Conservation (phyloP, 106 monocot genomes). For the Acorus calamus region DNA sequence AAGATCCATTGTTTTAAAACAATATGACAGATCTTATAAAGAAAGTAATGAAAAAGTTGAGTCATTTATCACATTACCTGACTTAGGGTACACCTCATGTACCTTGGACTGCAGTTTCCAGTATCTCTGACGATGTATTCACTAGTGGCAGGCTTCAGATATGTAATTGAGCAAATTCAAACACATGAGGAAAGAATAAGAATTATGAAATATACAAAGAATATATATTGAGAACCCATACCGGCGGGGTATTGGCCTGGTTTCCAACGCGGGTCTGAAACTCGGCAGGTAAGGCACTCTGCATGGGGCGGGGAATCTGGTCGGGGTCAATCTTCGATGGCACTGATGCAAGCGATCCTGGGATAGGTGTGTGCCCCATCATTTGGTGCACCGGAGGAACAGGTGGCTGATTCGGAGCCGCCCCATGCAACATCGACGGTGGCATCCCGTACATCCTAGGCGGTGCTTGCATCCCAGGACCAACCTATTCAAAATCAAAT, state of each 20-base stretch:
- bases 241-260: constrained; percentile 68
- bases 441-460: constrained; percentile 67
- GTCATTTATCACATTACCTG: constrained; percentile 33
- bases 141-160: constrained; percentile 64
- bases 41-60: no score
- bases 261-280: constrained; percentile 89
- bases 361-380: constrained; percentile 57
- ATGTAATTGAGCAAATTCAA: background rate
- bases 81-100: constrained; percentile 94
- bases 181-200: background rate
- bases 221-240: constrained; percentile 11
- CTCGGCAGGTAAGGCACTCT: constrained; percentile 34
- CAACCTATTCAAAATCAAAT: background rate
- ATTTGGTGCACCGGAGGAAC: constrained; percentile 38
- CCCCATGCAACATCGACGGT: constrained; percentile 6
- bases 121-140: constrained; percentile 81
- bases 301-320: constrained; percentile 82
- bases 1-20: background rate
- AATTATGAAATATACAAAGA: background rate
- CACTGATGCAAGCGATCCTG: constrained; percentile 33
- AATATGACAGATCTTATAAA: no score
- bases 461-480: constrained; percentile 42
- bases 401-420: constrained; percentile 2
- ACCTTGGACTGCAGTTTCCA: constrained; percentile 94
- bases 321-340: constrained; percentile 89